Evolutionary conservation across 2,329 filamentous ascomycete species (phyloP).

Genomic region (Phialophora chinensis): DNA sequence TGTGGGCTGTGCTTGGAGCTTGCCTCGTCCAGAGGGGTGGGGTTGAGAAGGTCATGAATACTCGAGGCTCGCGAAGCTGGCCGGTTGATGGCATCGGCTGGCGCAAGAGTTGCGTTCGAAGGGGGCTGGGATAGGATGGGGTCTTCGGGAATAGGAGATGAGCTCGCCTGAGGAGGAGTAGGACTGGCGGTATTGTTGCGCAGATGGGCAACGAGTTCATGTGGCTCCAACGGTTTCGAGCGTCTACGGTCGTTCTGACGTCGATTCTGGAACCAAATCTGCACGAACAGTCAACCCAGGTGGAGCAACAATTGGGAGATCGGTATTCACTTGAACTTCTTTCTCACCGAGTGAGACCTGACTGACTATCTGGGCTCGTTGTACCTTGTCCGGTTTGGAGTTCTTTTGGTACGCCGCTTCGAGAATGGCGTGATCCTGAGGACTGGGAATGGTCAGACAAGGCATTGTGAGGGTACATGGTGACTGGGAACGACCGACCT

Average conservation of each 20-base stretch:
- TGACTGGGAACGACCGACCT: conserved; percentile 28
- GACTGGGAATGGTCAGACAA: conserved; percentile 57
- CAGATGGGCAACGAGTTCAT: conserved; percentile 66
- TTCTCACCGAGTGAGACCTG: conserved; percentile 91
- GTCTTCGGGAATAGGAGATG: conserved; percentile 17
- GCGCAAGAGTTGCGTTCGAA: conserved; percentile 18
- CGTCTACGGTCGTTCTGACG: conserved; percentile 91
- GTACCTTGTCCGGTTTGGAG: conserved; percentile 88
- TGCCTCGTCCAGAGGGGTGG: conserved; percentile 19
- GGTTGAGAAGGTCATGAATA: conserved; percentile 39
- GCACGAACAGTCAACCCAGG: conserved; percentile 39
- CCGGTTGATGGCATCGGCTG: conserved; percentile 25
- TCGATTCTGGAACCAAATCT: conserved; percentile 99
- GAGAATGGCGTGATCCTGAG: conserved; percentile 85
- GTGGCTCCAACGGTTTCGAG: conserved; percentile 78
- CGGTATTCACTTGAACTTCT: conserved; percentile 78
- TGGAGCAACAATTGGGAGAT: conserved; percentile 32
- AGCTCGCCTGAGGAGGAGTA: conserved; percentile 20
- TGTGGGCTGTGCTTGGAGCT: conserved; percentile 21
- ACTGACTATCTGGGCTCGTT: conserved; percentile 81
- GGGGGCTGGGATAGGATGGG: not conserved
- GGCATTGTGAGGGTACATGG: not conserved
- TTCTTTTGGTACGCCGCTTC: conserved; percentile 85
- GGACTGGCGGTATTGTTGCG: conserved; percentile 30
- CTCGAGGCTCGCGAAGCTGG: conserved; percentile 35